Conservation (phyloP, 352 stramenopile genomes). For the Halophytophthora polymorphica region DNA sequence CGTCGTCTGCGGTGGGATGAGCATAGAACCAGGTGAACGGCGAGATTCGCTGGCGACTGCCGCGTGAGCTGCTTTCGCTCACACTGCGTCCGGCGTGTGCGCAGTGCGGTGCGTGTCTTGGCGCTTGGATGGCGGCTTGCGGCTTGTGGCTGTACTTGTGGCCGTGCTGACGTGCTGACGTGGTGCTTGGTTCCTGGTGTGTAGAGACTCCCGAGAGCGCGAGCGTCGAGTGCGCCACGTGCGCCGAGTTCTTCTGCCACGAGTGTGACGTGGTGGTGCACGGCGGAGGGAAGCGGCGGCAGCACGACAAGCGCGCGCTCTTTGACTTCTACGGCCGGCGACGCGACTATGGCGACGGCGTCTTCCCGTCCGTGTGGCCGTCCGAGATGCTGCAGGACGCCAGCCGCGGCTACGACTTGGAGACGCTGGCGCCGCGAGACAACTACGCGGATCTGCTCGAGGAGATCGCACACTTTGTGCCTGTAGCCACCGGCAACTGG, state of each 20-base stretch:
- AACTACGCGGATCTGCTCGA: slow-evolving; percentile 68
- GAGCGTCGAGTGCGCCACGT: slow-evolving; percentile 86
- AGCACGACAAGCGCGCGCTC: slow-evolving; percentile 74
- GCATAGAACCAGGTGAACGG: slow-evolving; percentile 86
- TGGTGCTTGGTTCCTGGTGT: background rate
- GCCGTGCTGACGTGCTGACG: background rate
- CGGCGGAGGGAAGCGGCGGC: slow-evolving; percentile 63
- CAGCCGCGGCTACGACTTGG: slow-evolving; percentile 64
- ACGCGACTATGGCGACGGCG: slow-evolving; percentile 90
- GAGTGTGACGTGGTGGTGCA: slow-evolving; percentile 87
- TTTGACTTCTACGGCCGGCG: slow-evolving; percentile 92
- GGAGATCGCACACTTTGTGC: slow-evolving; percentile 55
- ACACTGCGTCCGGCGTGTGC: slow-evolving; percentile 70
- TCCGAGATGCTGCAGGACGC: slow-evolving; percentile 85
- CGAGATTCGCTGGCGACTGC: slow-evolving; percentile 90
- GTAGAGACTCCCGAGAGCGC: slow-evolving; percentile 46
- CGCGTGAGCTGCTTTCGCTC: slow-evolving; percentile 83
- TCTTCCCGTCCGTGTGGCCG: slow-evolving; percentile 89
- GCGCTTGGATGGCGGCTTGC: slow-evolving; percentile 1
- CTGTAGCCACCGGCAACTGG: slow-evolving; percentile 41
- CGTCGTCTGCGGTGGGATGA: background rate
- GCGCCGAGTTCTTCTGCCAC: slow-evolving; percentile 90
- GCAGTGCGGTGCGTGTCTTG: slow-evolving; percentile 76
- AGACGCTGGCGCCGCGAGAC: slow-evolving; percentile 40
- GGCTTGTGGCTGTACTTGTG: slow-evolving; percentile 1